These are phyloP conservation scores for Cystobasidium pallidum DNA, from an alignment of 1,284 basidiomycete genomes.

Conservation along the genomic window DNA sequence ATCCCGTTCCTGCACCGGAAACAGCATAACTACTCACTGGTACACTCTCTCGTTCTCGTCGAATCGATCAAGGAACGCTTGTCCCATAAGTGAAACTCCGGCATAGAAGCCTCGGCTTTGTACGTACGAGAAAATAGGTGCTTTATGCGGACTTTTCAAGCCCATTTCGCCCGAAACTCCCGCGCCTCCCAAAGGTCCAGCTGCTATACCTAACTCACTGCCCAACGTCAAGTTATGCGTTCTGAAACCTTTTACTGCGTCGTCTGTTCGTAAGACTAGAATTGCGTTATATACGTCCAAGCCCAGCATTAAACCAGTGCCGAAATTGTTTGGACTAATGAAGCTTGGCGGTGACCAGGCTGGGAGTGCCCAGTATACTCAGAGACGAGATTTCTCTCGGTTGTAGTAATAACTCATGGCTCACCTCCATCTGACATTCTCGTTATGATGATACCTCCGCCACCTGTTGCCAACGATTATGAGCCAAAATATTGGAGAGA, in stretches of 20 bases:
- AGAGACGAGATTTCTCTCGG: not conserved
- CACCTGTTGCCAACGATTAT: not conserved
- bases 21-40: conserved; percentile 45
- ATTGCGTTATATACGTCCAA: conserved; percentile 60
- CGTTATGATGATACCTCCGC: conserved; percentile 59
- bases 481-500: not conserved
- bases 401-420: conserved; percentile 41
- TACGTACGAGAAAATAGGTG: conserved; percentile 59
- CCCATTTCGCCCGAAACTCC: conserved; percentile 61
- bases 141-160: conserved; percentile 53
- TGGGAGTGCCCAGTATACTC: conserved; percentile 43
- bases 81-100: conserved; percentile 60
- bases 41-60: conserved; percentile 53
- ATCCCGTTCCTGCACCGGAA: conserved; percentile 55
- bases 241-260: conserved; percentile 61
- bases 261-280: conserved; percentile 54
- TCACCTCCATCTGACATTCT: conserved; percentile 59
- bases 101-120: conserved; percentile 59
- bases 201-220: conserved; percentile 60
- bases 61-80: conserved; percentile 57
- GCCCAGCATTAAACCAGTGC: conserved; percentile 58
- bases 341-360: conserved; percentile 62
- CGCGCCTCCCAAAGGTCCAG: conserved; percentile 60
- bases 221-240: conserved; percentile 62
- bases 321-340: conserved; percentile 61